Percentiles rank a stretch among this genome's conserved stretches.
Evolutionary conservation across 352 stramenopile species (phyloP).

Genomic region (Phytophthora megakarya): DNA sequence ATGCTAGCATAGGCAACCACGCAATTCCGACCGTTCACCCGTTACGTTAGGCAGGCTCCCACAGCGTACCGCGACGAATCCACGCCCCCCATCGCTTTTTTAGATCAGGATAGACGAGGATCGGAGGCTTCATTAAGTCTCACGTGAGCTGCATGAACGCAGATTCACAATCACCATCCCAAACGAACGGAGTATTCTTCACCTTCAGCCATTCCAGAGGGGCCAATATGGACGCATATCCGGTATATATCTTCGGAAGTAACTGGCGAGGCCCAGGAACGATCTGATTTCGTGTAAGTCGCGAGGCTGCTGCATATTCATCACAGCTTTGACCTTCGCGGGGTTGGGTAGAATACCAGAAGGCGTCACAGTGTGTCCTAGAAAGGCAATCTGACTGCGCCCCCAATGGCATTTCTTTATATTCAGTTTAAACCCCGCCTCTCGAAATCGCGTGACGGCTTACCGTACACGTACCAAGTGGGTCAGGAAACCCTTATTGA

Average conservation of each 20-base stretch:
- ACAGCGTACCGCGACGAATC: neutral
- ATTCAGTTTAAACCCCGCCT: no score
- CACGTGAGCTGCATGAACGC: slow-evolving; percentile 6
- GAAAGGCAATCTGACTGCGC: neutral
- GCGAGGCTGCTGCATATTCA: neutral
- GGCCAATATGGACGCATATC: no score
- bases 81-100: no score
- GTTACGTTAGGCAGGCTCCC: neutral
- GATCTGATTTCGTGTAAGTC: no score
- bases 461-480: no score
- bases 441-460: no score
- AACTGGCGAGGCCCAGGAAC: neutral
- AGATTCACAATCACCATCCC: slow-evolving; percentile 2
- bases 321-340: neutral
- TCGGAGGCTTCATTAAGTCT: neutral
- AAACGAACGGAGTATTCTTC: slow-evolving; percentile 6
- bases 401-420: neutral
- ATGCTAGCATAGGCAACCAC: neutral
- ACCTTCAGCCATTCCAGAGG: slow-evolving; percentile 9
- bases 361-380: no score
- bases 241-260: neutral
- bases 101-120: slow-evolving; percentile 10
- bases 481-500: no score
- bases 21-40: neutral
- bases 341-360: neutral